Evolutionary conservation across 2,329 filamentous ascomycete species (phyloP), one percentile per base, ranked within the genome.

Genomic region (Pseudocercospora fuligena): DNA sequence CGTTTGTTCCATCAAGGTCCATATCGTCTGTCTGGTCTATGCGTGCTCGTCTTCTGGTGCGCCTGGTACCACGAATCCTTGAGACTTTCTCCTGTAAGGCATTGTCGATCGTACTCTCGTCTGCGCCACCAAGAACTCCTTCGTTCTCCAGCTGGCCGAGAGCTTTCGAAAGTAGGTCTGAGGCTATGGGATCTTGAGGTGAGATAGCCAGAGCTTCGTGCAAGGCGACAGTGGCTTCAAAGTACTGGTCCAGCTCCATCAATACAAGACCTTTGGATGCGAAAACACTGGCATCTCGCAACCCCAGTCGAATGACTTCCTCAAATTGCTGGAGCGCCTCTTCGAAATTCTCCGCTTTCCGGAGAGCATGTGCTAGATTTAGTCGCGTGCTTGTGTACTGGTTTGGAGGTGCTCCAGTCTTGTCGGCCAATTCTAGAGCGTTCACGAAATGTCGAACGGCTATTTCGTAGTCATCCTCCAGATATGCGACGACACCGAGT

Each of bases 401-500:
- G 57, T 88, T 87, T 0, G 92, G 88, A 63, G 92, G 91, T 4
- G 74, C 72, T 5, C 93, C 90, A 68, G 96, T 93, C 43, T 94
- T 90, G 3, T 89, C 86, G 1, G 93, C 92, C 61, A 97, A 88
- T 57, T 86, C 83, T 19, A 99, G 86, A 0, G 95, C 92, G 68
- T 89, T 87, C 7, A 85, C 85, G 78, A 99, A 98, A 69, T 94
- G 87, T 31, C 88, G 85, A 9, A 92, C 88, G 0, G 95, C 93
- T 25, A 91, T 89, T 66, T 88, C 85, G 6, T 93, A 87, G 60
- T 91, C 87, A 72, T 92, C 89, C 77, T 97, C 93, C 77, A 98
- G 93, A 76, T 97, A 99, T 71, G 93, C 90, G n/a, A 97, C 93
- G 3, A 98, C 90, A 3, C 94, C 96, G 81, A 98, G 90, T 81